Evolutionary conservation across 805 yeast species (phyloP).

Genomic region (Ogataea paraovalis): DNA sequence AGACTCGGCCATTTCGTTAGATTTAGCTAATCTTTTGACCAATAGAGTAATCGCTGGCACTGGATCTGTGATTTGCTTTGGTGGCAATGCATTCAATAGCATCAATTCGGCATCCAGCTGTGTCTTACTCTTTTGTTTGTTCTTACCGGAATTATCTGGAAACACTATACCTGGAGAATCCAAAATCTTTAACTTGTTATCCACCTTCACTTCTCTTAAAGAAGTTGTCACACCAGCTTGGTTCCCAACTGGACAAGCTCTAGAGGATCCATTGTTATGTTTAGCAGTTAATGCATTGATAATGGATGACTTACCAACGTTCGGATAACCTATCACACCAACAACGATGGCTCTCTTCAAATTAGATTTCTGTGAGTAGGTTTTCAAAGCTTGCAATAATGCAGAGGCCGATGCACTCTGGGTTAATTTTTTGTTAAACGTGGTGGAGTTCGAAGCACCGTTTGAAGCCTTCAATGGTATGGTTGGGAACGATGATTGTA

Average conservation of each 20-base stretch:
- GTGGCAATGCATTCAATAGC: conserved; percentile 83
- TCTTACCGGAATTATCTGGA: conserved; percentile 42
- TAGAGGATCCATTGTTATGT: conserved; percentile 65
- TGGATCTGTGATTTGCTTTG: conserved; percentile 81
- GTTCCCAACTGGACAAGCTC: conserved; percentile 94
- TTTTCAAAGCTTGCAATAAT: conserved; percentile 74
- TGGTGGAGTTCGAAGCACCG: conserved; percentile 62
- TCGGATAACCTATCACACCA: conserved; percentile 97
- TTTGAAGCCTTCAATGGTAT: conserved; percentile 81
- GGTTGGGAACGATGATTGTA: conserved; percentile 84
- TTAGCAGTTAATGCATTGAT: conserved; percentile 84
- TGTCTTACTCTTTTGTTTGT: conserved; percentile 40
- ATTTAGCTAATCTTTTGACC: conserved; percentile 70
- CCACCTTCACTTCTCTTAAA: conserved; percentile 87
- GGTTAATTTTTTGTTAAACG: conserved; percentile 71
- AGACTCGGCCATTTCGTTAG: conserved; percentile 70
- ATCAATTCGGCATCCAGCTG: conserved; percentile 88
- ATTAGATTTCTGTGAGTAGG: conserved; percentile 78
- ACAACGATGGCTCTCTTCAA: conserved; percentile 86
- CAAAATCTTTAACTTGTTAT: conserved; percentile 78
- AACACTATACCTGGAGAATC: conserved; percentile 98
- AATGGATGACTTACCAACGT: conserved; percentile 93
- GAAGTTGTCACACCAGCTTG: conserved; percentile 96
- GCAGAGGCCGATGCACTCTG: conserved; percentile 68
- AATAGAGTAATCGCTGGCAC: conserved; percentile 73